Evolutionary conservation across 1,139 yeast species (phyloP).

Genomic region (Candida sanyaensis): DNA sequence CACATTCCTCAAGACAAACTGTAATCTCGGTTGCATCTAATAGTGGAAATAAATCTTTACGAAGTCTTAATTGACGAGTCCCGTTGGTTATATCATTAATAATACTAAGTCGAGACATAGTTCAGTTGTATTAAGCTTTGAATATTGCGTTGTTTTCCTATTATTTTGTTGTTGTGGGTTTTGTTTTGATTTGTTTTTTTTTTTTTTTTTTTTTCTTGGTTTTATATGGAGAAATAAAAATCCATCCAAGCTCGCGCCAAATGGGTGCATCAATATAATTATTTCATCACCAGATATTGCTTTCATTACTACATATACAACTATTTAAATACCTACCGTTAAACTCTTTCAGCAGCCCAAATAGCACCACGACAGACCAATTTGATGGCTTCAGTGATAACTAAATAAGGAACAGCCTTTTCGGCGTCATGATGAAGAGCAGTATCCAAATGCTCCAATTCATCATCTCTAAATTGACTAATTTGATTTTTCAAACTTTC

Average conservation of each 20-base stretch:
- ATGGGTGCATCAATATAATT: too few relatives aligned
- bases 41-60: constrained; percentile 57
- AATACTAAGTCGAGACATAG: constrained; percentile 3
- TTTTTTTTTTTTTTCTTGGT: neutral
- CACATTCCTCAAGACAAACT: constrained; percentile 62
- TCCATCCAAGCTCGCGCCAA: too few relatives aligned
- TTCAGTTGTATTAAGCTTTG: neutral
- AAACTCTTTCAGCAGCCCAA: constrained; percentile 85
- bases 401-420: constrained; percentile 87
- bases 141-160: neutral
- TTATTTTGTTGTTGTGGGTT: neutral
- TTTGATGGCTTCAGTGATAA: constrained; percentile 86
- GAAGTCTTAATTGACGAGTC: neutral
- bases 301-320: neutral
- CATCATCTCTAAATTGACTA: constrained; percentile 87
- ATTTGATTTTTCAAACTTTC: constrained; percentile 60
- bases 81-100: neutral
- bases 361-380: constrained; percentile 84
- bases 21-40: constrained; percentile 66
- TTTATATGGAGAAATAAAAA: too few relatives aligned
- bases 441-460: constrained; percentile 90
- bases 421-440: constrained; percentile 92
- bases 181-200: neutral
- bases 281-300: too few relatives aligned
- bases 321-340: neutral